A percentile compares a stretch with the other conserved stretches of the same genome.
Conservation (phyloP, 441 rosid genomes). For the Dalechampia spathulata region DNA sequence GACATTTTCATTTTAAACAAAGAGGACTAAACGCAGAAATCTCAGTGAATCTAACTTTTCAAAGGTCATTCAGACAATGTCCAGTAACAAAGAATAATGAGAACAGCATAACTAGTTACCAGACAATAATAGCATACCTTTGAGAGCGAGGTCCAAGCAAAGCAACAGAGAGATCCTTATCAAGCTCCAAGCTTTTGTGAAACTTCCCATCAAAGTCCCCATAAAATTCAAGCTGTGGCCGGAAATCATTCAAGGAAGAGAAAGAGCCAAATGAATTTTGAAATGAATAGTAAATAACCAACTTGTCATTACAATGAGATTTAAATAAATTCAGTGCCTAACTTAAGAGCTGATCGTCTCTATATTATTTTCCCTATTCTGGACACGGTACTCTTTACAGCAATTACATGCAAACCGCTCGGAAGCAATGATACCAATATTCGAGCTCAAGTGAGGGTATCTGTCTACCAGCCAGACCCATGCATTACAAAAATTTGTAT, state of each 20-base stretch:
- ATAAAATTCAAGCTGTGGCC: conserved; percentile 63
- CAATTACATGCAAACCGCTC: too few relatives aligned
- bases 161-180: conserved; percentile 84
- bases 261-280: not conserved
- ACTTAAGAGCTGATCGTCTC: not conserved
- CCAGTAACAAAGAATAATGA: not conserved
- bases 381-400: too few relatives aligned
- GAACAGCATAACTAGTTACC: not conserved
- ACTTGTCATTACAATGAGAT: not conserved
- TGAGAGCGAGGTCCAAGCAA: conserved; percentile 83
- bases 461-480: too few relatives aligned
- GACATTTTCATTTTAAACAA: not conserved
- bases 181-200: conserved; percentile 82
- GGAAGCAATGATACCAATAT: too few relatives aligned
- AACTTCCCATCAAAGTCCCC: conserved; percentile 84
- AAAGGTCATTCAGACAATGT: not conserved
- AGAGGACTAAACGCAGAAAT: too few relatives aligned
- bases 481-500: too few relatives aligned
- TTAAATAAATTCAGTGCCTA: not conserved
- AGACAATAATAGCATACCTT: conserved; percentile 34
- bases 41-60: not conserved
- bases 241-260: not conserved
- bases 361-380: too few relatives aligned
- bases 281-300: not conserved
- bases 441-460: too few relatives aligned